phyloP scores from a whole-genome alignment of 257 asterid species.

The Ligustrum vulgare region DNA sequence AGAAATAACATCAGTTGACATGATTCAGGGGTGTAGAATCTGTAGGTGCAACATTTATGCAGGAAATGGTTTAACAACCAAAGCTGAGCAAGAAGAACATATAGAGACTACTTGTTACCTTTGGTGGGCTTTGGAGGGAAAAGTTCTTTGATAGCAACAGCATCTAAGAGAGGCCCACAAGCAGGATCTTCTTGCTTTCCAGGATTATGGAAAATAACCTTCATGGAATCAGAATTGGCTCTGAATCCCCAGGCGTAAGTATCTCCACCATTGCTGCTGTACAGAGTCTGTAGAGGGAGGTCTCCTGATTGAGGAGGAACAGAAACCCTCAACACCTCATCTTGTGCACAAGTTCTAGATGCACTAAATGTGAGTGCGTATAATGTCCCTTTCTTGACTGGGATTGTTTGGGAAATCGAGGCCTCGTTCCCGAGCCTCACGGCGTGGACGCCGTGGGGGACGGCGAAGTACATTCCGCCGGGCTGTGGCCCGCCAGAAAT shows the following conservation, averaged over 20 bases:
- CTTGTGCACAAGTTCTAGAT: constrained; percentile 89
- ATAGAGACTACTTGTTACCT: constrained; percentile 35
- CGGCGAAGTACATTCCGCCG: constrained; percentile 86
- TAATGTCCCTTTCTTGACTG: constrained; percentile 58
- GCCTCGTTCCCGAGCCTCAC: constrained; percentile 92
- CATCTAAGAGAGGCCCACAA: constrained; percentile 91
- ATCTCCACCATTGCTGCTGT: constrained; percentile 78
- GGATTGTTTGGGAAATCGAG: constrained; percentile 66
- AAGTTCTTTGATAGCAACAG: constrained; percentile 82
- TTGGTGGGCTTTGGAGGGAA: constrained; percentile 47
- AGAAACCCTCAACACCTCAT: constrained; percentile 69
- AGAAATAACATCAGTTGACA: not conserved
- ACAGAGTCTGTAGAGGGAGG: constrained; percentile 78
- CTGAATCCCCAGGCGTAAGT: constrained; percentile 81
- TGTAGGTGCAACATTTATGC: not conserved
- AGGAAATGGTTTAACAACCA: not conserved
- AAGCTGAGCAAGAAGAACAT: not conserved
- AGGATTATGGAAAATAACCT: constrained; percentile 62
- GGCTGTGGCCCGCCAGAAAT: constrained; percentile 94
- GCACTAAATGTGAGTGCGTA: constrained; percentile 90
- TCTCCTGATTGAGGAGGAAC: constrained; percentile 73
- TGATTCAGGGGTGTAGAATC: not conserved
- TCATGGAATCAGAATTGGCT: constrained; percentile 49
- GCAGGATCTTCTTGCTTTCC: constrained; percentile 87
- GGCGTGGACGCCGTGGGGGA: constrained; percentile 85